Base-by-base conservation (phyloP, 441 rosid genomes). In the Gossypium laxum region DNA sequence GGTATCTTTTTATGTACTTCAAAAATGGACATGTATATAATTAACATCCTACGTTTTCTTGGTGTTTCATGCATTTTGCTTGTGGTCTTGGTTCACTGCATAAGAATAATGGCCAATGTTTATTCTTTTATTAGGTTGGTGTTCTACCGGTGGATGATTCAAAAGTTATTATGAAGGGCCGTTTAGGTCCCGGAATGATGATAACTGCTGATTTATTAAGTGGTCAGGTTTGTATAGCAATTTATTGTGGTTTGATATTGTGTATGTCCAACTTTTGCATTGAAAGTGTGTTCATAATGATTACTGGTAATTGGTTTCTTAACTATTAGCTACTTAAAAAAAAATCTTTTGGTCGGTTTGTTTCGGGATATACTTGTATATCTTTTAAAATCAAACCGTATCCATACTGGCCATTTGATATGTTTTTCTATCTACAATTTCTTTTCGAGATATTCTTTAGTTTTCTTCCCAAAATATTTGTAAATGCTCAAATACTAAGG, bases 121-220 rank as follows among this genome's bases (percentile, higher is more conserved):
- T 72, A 68, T 72, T 82, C 57, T 63, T 57, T 24, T 74, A 34
- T 76, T 81, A 94, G 99, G 99, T 94, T 58, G 99, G 99, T 75
- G 99, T 94, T 79, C 68, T 94, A 71, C 98, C 99, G 6, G 87
- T 94, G 85, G 98, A 94, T 75, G 99, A 94, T 75, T 88, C 94
- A 41, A 94, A 91, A 82, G 87, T 94, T 66, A 88, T 81, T 5
- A 87, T 86, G 94, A 94, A 94, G 82, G 99, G 98, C 48, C 96
- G 98, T 71, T 85, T 94, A 48, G 99, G 99, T 79, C 99, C 99
- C 19, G 99, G 99, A 76, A 94, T 94, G 99, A 94, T 94, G 99
- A 92, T 94, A 77, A 71, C 94, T 66, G 99, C 83, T 75, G 98
- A 94, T 82, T 77, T 94, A 80, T 82, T 69, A 50, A 83, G 83